Evolutionary conservation across 2,329 filamentous ascomycete species (phyloP).

Genomic region (Stylonectria norvegica): DNA sequence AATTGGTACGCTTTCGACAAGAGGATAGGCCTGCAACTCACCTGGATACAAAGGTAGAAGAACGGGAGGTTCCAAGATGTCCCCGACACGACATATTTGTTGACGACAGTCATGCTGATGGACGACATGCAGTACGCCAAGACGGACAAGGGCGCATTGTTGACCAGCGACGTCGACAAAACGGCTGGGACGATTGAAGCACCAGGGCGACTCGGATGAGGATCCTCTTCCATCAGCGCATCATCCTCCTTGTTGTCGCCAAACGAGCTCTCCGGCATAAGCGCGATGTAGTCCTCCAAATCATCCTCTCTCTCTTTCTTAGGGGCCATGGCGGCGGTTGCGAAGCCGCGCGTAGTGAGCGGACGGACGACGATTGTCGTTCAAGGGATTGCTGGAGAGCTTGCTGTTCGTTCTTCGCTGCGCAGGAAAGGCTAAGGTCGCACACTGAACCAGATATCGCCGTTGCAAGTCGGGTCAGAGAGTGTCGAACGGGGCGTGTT

Average conservation of each 20-base stretch:
- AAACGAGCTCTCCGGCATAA: slow-evolving; percentile 16
- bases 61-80: slow-evolving; percentile 93
- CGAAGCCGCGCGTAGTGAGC: slow-evolving; percentile 12
- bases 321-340: slow-evolving; percentile 12
- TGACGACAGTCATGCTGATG: slow-evolving; percentile 99
- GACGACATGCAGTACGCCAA: slow-evolving; percentile 89
- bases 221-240: slow-evolving; percentile 7
- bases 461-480: background rate
- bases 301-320: slow-evolving; percentile 24
- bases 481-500: too few species aligned
- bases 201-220: too few species aligned
- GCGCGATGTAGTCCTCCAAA: slow-evolving; percentile 21
- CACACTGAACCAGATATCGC: background rate
- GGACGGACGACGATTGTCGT: slow-evolving; percentile 23
- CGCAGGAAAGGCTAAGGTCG: too few species aligned
- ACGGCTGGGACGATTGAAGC: too few species aligned
- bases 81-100: slow-evolving; percentile 96
- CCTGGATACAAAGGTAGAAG: slow-evolving; percentile 89
- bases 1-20: too few species aligned
- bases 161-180: too few species aligned
- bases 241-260: slow-evolving; percentile 21
- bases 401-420: too few species aligned
- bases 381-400: slow-evolving; percentile 4
- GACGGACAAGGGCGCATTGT: slow-evolving; percentile 77
- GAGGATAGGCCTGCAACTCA: slow-evolving; percentile 42